Conservation (phyloP, 139 green algal genomes). For the Coelastrella sp. region DNA sequence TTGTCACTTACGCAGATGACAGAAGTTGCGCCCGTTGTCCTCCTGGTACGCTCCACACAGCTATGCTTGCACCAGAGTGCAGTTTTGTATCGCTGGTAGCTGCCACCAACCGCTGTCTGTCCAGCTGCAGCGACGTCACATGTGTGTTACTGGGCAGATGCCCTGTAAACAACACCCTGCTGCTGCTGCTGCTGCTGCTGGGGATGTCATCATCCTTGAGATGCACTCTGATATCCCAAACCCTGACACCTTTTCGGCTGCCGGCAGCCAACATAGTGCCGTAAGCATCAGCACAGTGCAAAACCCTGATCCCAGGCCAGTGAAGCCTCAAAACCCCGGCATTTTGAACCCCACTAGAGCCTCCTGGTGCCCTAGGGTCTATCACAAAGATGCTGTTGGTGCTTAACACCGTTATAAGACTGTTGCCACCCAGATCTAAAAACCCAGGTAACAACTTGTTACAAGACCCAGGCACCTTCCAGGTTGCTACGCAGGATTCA, state of each 20-base stretch:
- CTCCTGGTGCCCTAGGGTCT: neutral
- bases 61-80: neutral
- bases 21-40: neutral
- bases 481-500: neutral
- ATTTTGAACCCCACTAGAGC: no score
- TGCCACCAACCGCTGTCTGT: neutral
- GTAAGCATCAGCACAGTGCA: neutral
- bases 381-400: neutral
- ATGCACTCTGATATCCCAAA: neutral
- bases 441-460: neutral
- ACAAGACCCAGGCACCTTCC: constrained; percentile 14
- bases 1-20: constrained; percentile 21
- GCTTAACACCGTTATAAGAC: neutral
- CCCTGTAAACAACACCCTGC: constrained; percentile 20
- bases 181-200: constrained; percentile 29
- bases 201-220: neutral
- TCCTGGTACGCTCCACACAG: neutral
- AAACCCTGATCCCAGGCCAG: neutral
- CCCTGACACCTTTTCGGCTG: neutral
- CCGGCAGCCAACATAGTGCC: constrained; percentile 9
- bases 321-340: neutral
- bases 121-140: neutral
- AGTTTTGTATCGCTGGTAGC: neutral
- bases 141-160: neutral
- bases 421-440: neutral